phyloP scores from a whole-genome alignment of 371 early-diverging fungal species.

The Umbelopsis sp. region DNA sequence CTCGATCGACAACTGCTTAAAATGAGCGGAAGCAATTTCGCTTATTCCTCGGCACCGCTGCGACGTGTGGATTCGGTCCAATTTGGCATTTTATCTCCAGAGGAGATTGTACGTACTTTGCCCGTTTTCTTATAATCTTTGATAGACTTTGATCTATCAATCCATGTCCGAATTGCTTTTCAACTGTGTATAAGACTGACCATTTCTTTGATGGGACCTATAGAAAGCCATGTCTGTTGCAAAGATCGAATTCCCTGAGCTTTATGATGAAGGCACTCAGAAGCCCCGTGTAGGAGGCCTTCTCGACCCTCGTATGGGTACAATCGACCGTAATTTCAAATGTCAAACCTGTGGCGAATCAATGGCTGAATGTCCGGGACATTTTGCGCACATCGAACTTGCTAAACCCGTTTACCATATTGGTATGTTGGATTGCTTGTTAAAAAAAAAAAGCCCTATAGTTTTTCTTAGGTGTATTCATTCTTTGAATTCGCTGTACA shows the following conservation, averaged over 20 bases:
- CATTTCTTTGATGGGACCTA: slow-evolving; percentile 25
- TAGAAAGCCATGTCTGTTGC: slow-evolving; percentile 97
- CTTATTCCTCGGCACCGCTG: slow-evolving; percentile 90
- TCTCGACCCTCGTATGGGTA: slow-evolving; percentile 98
- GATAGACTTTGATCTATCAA: slow-evolving; percentile 5
- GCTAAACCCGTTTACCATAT: slow-evolving; percentile 98
- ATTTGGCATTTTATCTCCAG: slow-evolving; percentile 96
- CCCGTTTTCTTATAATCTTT: slow-evolving; percentile 16
- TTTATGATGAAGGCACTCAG: slow-evolving; percentile 91
- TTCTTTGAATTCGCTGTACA: slow-evolving; percentile 25
- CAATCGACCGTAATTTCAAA: slow-evolving; percentile 97
- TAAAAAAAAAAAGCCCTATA: background rate
- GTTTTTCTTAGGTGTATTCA: background rate
- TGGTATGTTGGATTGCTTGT: slow-evolving; percentile 39
- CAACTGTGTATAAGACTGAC: slow-evolving; percentile 21
- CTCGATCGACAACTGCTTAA: slow-evolving; percentile 10
- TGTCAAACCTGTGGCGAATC: slow-evolving; percentile 98
- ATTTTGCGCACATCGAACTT: slow-evolving; percentile 99
- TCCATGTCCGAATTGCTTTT: slow-evolving; percentile 17
- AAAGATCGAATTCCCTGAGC: slow-evolving; percentile 95
- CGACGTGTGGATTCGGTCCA: slow-evolving; percentile 90
- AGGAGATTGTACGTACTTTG: slow-evolving; percentile 84
- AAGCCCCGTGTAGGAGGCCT: slow-evolving; percentile 87
- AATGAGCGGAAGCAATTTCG: slow-evolving; percentile 66
- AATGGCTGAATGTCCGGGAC: slow-evolving; percentile 98